A percentile compares a stretch with the other conserved stretches of the same genome.
Evolutionary conservation across 306 rosid species (phyloP).

Genomic region (Dryas octopetala): DNA sequence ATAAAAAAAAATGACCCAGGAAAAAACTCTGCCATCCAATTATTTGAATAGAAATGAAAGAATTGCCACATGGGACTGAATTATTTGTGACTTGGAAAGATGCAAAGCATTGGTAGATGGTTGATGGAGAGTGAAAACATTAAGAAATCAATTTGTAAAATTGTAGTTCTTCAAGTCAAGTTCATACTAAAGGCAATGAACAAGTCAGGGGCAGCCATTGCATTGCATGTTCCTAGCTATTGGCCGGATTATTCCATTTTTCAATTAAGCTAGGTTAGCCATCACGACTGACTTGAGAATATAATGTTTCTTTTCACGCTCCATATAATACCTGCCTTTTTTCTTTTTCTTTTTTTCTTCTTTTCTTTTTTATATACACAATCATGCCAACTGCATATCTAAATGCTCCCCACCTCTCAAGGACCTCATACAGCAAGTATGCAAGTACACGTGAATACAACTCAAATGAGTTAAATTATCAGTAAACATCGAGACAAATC

Average conservation of each 20-base stretch:
- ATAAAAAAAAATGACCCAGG: no score
- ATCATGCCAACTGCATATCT: neutral
- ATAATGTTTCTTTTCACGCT: neutral
- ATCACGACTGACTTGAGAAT: neutral
- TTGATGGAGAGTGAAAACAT: no score
- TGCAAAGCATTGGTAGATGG: no score
- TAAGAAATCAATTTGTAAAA: no score
- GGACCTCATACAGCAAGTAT: neutral
- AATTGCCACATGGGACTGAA: no score
- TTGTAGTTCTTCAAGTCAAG: neutral
- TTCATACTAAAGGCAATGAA: neutral
- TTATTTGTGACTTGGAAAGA: no score
- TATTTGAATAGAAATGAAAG: no score
- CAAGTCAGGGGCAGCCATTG: neutral
- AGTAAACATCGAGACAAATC: neutral
- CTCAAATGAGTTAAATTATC: neutral
- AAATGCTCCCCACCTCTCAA: neutral
- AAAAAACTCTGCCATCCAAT: no score
- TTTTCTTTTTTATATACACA: neutral
- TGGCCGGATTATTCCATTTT: neutral
- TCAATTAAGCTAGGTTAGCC: conserved; percentile 5
- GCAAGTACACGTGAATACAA: conserved; percentile 2
- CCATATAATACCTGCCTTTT: no score
- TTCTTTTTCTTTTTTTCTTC: neutral
- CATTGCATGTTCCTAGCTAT: conserved; percentile 8